Conservation (phyloP, 345 rosid species). For the Arabidopsis arenosa region DNA sequence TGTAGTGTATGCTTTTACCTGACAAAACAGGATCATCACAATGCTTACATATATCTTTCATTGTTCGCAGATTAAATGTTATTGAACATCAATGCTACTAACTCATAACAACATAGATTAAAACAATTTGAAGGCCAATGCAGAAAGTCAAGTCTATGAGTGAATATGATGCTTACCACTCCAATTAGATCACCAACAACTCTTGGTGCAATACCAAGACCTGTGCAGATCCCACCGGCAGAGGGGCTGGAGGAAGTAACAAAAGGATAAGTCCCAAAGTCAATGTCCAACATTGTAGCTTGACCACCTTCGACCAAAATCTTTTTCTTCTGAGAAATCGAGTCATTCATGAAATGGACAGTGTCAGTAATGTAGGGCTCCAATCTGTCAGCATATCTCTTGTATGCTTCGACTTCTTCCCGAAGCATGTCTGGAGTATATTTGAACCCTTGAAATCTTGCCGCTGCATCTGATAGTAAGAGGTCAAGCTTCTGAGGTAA, state of each 20-base stretch:
- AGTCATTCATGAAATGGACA: conserved; percentile 81
- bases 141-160: conserved; percentile 20
- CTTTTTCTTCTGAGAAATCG: conserved; percentile 74
- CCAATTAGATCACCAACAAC: conserved; percentile 92
- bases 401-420: conserved; percentile 87
- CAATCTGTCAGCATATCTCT: conserved; percentile 90
- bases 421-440: conserved; percentile 76
- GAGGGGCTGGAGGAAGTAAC: conserved; percentile 98
- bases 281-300: conserved; percentile 96
- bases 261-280: conserved; percentile 96
- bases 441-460: conserved; percentile 74
- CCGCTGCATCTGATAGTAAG: conserved; percentile 74
- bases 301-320: conserved; percentile 99
- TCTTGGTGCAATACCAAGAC: conserved; percentile 96
- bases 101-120: background rate
- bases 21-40: conserved; percentile 35
- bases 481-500: conserved; percentile 87
- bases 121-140: background rate
- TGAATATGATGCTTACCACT: conserved; percentile 61
- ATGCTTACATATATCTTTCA: conserved; percentile 13
- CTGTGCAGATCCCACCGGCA: conserved; percentile 95
- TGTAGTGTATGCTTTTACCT: conserved; percentile 99
- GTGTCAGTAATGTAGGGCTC: conserved; percentile 92
- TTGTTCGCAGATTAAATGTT: background rate
- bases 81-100: background rate